Evolutionary conservation across 306 rosid species (phyloP), one percentile per base, ranked within the genome.

Genomic region (cucumber (Cucumis sativus)): DNA sequence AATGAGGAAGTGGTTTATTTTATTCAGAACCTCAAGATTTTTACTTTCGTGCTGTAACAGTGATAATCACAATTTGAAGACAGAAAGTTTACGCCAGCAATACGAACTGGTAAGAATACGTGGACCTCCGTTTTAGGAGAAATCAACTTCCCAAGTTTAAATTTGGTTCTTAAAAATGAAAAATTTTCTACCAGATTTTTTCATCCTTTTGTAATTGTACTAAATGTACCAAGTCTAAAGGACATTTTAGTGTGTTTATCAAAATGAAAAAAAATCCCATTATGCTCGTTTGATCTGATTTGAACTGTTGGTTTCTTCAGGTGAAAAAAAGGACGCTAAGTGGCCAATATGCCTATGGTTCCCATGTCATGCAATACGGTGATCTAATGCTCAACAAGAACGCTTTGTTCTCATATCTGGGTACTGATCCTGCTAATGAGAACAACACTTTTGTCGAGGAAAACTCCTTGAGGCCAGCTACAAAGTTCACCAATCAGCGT

Each of bases 281-380:
- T 75, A 8, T 47, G 21, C 59, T 70, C 10, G 66, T 73, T 14
- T 41, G 58, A 12, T 80, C 69, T 75, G 54, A 37, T 54, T 12
- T 75, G 7, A 75, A 52, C 7, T 70, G 61, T 43, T 81, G 79
- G 79, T 25, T 15, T 82, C 73, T 70, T 37, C 90, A 96, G 99
- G 99, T 96, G 70, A 96, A 92, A 80, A 82, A 40, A 9, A 91
- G 97, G 85, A 92, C 99, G 7, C 45, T 86, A 4, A 80, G 25
- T 81, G 92, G 80, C 13, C 88, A 92, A 85, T 20, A 65, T 37
- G 88, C 9, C 77, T 84, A 83, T 82, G 92, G 99, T 17, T 96
- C 99, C 76, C 99, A 92, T 78, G 99, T 96, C 85, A 92, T 96
- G 98, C 96, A 92, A 83, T 96, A 90, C 77, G 99, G 99, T 78